A percentile compares a stretch with the other conserved stretches of the same genome.
Evolutionary conservation across 768 basidiomycete species (phyloP).

Genomic region (Pleurotus tuber-regium): DNA sequence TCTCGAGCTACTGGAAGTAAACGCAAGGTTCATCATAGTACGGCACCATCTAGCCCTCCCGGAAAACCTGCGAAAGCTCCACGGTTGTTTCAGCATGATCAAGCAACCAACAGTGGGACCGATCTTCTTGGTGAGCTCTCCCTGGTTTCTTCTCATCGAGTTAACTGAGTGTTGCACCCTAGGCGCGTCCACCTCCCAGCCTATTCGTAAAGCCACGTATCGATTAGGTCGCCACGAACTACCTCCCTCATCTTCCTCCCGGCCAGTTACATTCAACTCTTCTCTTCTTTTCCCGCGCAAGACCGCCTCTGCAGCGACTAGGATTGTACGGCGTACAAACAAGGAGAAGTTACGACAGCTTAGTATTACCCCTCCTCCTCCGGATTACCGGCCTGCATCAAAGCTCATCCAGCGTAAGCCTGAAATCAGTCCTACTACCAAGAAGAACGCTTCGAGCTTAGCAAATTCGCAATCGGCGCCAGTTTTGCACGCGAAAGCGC

Average conservation of each 20-base stretch:
- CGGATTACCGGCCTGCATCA: background rate
- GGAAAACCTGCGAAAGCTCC: background rate
- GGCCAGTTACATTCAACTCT: background rate
- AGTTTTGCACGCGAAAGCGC: no score
- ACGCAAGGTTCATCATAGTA: background rate
- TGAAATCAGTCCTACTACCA: no score
- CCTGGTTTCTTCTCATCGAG: background rate
- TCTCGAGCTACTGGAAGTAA: background rate
- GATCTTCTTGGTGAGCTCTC: background rate
- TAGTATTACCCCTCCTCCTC: background rate
- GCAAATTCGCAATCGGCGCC: no score
- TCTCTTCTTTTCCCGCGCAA: background rate
- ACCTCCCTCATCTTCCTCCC: background rate
- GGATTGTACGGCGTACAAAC: slow-evolving; percentile 4
- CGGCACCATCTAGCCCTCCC: background rate
- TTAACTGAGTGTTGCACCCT: background rate
- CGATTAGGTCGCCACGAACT: no score
- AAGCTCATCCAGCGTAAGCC: no score
- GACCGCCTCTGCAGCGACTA: background rate
- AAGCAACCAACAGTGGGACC: background rate
- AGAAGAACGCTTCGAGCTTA: no score
- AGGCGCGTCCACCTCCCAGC: background rate
- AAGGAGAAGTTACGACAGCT: background rate
- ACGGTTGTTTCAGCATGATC: background rate
- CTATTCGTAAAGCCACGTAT: background rate